Evolutionary conservation across 1,284 basidiomycete species (phyloP), one percentile per base, ranked within the genome.

Genomic region (Megacollybia platyphylla): DNA sequence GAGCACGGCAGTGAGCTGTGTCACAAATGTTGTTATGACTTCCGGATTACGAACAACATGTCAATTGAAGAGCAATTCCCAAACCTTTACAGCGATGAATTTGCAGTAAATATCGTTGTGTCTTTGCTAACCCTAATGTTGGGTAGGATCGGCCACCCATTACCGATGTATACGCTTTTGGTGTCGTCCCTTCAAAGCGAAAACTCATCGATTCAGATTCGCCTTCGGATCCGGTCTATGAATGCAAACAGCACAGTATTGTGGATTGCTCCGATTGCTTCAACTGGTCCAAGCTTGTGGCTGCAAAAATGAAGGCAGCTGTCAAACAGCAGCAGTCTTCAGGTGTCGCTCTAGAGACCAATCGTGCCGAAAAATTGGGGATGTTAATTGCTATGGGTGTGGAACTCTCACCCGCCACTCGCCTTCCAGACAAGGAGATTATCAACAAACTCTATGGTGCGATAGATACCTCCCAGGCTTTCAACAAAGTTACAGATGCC

Each of bases 1-100:
- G 51, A 50, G 10, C 62, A 63, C 39, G 61, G 62, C 11, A 52
- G 54, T 27, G 60, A 63, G 44, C 48, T 49, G 31, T 63, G 61
- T 37, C 48, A 52, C 34, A 24, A 15, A 18, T 62, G 60, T 42
- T 53, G 32, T 40, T 58, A 52, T 42, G 62, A 62, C 47, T 55
- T 60, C 43, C 51, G 60, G 11, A 48, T 58, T 46, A 49, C 46
- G 18, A 63, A 63, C 47, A 62, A 60, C 44, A 48, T 52, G 27
- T 49, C 45, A 18, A 54, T 62, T 41, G 50, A 56, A 32, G 54
- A 60, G 9, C 49, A 59, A n/a, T 42, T 60, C 37, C 26, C 24
- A 8, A n/a, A 47, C 10, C 31, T 34, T 34, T 3, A 11, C 7
- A 44, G 54, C 34, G 42, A 24, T 11, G 50, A 52, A 40, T 46